phyloP scores from a whole-genome alignment of 495 filamentous ascomycete genomes.

The Darksidea phi region DNA sequence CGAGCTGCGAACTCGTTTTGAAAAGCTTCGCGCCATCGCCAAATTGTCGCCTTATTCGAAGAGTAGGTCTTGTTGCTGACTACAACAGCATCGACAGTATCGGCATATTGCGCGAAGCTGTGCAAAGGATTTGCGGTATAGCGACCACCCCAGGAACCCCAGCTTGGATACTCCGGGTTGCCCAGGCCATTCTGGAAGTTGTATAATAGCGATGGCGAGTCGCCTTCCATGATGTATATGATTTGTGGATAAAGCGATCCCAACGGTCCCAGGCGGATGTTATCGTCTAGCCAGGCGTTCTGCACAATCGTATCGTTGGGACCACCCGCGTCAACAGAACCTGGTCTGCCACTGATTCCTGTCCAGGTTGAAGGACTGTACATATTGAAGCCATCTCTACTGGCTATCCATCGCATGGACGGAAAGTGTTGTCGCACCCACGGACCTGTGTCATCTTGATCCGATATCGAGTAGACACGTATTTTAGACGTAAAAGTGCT shows the following conservation, averaged over 20 bases:
- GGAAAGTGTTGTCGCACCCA: slow-evolving; percentile 13
- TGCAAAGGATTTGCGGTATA: slow-evolving; percentile 4
- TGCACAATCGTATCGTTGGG: neutral
- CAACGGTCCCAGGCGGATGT: slow-evolving; percentile 6
- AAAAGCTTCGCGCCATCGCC: slow-evolving; percentile 13
- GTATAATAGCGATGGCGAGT: slow-evolving; percentile 5
- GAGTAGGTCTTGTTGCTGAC: neutral
- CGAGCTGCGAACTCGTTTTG: slow-evolving; percentile 13
- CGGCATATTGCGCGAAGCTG: slow-evolving; percentile 2
- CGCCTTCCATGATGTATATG: slow-evolving; percentile 10
- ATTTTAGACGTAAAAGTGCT: slow-evolving; percentile 7
- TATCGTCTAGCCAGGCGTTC: slow-evolving; percentile 7
- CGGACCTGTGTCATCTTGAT: slow-evolving; percentile 12
- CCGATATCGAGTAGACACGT: slow-evolving; percentile 12
- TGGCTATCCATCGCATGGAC: slow-evolving; percentile 1
- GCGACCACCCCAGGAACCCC: slow-evolving; percentile 7
- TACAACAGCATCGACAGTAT: neutral
- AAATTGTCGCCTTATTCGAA: slow-evolving; percentile 14
- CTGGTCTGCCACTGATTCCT: neutral
- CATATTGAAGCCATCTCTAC: slow-evolving; percentile 5
- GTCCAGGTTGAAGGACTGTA: slow-evolving; percentile 8
- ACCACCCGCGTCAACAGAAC: slow-evolving; percentile 6
- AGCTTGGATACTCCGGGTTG: slow-evolving; percentile 5
- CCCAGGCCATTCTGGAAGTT: slow-evolving; percentile 12
- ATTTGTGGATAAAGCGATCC: slow-evolving; percentile 10